Percentiles rank a stretch among this genome's conserved stretches.
Conservation (phyloP, 2,329 filamentous ascomycete species). For the Paraconiothyrium brasiliense region DNA sequence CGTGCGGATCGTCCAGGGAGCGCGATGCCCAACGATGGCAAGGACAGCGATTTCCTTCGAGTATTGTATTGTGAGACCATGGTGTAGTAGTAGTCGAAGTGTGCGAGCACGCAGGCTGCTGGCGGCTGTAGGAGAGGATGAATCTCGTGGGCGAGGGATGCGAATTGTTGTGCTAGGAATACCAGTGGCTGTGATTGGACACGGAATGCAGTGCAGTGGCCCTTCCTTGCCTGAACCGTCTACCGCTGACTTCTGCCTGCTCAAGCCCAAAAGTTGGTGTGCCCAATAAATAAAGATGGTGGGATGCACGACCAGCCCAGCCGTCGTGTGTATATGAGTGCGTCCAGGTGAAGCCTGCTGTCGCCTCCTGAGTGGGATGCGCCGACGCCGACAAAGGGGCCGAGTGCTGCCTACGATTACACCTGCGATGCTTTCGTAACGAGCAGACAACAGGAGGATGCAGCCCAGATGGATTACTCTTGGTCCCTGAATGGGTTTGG, state of each 20-base stretch:
- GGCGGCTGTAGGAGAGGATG: slow-evolving; percentile 19
- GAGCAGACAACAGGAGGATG: neutral
- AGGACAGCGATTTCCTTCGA: slow-evolving; percentile 91
- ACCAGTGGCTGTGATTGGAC: slow-evolving; percentile 46
- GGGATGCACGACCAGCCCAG: slow-evolving; percentile 22
- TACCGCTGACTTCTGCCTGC: slow-evolving; percentile 39
- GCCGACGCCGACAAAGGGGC: slow-evolving; percentile 37
- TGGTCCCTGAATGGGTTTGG: slow-evolving; percentile 30
- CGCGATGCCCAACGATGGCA: slow-evolving; percentile 92
- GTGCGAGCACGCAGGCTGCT: slow-evolving; percentile 11
- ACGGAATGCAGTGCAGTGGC: slow-evolving; percentile 46
- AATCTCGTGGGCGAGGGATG: slow-evolving; percentile 38
- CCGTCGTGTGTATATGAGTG: slow-evolving; percentile 15
- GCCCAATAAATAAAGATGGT: slow-evolving; percentile 22
- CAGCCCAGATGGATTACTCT: slow-evolving; percentile 27
- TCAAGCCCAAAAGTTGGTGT: slow-evolving; percentile 19
- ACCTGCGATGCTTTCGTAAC: neutral
- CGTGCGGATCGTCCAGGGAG: slow-evolving; percentile 67
- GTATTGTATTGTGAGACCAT: slow-evolving; percentile 93
- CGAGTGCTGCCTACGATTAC: neutral
- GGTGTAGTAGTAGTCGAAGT: slow-evolving; percentile 13
- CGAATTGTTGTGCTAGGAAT: slow-evolving; percentile 40
- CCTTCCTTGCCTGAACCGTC: slow-evolving; percentile 41
- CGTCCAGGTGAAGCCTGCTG: slow-evolving; percentile 3
- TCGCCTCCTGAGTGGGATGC: slow-evolving; percentile 43